Conservation (phyloP, 257 asterid species). For the Solanum tarijense region DNA sequence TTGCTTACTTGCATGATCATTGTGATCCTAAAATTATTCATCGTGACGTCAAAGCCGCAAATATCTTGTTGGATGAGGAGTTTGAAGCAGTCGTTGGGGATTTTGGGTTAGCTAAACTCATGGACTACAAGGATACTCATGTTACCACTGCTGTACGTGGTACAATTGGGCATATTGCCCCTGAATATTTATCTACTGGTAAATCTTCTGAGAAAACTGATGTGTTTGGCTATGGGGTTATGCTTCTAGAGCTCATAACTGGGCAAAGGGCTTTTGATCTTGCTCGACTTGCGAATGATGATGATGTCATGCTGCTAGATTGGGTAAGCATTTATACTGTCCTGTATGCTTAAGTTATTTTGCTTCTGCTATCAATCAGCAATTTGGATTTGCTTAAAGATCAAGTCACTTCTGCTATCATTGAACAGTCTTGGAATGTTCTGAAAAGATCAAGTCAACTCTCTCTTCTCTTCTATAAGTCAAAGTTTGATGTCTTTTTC, state of each 20-base stretch:
- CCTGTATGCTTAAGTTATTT: neutral
- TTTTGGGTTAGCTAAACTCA: conserved; percentile 56
- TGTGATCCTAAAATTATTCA: conserved; percentile 62
- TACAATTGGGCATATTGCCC: conserved; percentile 67
- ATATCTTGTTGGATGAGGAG: conserved; percentile 49
- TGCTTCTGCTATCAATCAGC: neutral
- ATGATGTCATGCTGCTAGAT: conserved; percentile 35
- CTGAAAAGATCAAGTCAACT: neutral
- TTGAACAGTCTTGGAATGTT: neutral
- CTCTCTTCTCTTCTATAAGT: neutral
- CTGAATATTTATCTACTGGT: conserved; percentile 49
- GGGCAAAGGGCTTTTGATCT: conserved; percentile 40
- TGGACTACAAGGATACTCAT: conserved; percentile 57
- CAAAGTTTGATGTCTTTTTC: neutral
- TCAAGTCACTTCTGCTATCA: neutral
- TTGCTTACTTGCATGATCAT: conserved; percentile 57
- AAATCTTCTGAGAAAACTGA: conserved; percentile 41
- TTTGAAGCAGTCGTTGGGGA: conserved; percentile 68
- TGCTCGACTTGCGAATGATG: conserved; percentile 30
- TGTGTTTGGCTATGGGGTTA: conserved; percentile 42
- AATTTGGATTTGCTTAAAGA: neutral
- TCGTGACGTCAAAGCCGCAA: conserved; percentile 66
- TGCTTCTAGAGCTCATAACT: conserved; percentile 43
- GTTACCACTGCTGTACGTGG: conserved; percentile 66
- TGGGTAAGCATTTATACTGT: conserved; percentile 21